Percentiles rank a stretch among this genome's conserved stretches.
Conservation (phyloP, 768 basidiomycete genomes). For the Mycena sanguinolenta region DNA sequence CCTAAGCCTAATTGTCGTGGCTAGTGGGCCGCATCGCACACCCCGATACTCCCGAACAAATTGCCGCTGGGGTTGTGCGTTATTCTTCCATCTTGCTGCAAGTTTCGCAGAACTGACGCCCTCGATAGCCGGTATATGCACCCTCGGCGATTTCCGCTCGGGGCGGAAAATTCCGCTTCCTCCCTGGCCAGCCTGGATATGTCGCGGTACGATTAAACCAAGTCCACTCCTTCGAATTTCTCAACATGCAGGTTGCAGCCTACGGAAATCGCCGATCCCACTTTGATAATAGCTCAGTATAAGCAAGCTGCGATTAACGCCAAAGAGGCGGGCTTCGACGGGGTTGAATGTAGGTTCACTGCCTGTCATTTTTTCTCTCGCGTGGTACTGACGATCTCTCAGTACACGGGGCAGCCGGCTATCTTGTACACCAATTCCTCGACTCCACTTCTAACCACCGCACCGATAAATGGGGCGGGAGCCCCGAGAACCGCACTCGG, state of each 20-base stretch:
- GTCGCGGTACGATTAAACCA: neutral
- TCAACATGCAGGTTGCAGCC: neutral
- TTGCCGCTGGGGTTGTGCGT: neutral
- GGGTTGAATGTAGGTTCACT: neutral
- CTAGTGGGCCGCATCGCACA: neutral
- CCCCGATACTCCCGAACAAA: neutral
- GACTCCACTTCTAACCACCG: neutral
- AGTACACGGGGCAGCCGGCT: neutral
- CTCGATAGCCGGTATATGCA: neutral
- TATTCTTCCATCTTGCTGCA: neutral
- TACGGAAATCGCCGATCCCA: neutral
- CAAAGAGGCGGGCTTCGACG: neutral
- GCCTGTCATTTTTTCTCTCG: neutral
- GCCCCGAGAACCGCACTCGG: neutral
- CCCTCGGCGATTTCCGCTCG: neutral
- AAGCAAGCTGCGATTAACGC: constrained; percentile 2
- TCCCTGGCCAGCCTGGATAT: neutral
- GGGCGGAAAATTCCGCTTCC: neutral
- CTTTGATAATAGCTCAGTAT: neutral
- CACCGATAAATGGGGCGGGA: constrained; percentile 1
- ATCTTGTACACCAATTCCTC: constrained; percentile 3
- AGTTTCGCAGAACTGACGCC: neutral
- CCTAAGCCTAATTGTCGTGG: no score
- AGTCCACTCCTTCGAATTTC: no score
- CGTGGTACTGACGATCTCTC: neutral